These are phyloP conservation scores for Arxiozyma slooffiae DNA, from an alignment of 1,139 yeast genomes.

Conservation along the genomic window DNA sequence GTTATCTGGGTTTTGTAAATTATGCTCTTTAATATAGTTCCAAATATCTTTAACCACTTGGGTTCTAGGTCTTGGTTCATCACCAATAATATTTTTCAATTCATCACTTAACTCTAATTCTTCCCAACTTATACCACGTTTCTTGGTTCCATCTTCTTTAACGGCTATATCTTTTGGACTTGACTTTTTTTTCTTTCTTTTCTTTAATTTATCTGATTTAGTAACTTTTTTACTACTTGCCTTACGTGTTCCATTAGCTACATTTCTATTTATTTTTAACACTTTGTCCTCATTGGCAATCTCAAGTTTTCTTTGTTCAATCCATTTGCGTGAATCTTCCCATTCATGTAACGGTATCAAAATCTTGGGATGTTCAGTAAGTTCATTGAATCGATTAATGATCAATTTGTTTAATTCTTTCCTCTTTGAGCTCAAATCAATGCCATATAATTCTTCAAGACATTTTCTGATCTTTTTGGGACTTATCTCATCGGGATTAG, in stretches of 20 bases:
- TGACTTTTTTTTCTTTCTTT: conserved; percentile 25
- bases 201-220: conserved; percentile 7
- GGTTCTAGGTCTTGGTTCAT: conserved; percentile 48
- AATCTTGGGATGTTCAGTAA: conserved; percentile 30
- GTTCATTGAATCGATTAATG: conserved; percentile 46
- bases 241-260: background rate
- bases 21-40: conserved; percentile 57
- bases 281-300: conserved; percentile 22
- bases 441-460: conserved; percentile 54
- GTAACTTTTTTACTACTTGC: conserved; percentile 2
- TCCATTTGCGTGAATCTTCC: conserved; percentile 7
- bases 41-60: conserved; percentile 65
- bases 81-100: conserved; percentile 40
- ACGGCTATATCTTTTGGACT: background rate
- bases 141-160: conserved; percentile 9
- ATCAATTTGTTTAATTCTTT: conserved; percentile 53
- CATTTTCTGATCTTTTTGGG: conserved; percentile 66
- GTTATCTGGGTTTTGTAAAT: conserved; percentile 62
- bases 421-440: conserved; percentile 46
- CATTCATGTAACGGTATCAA: conserved; percentile 24
- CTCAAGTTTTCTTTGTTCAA: background rate
- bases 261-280: conserved; percentile 14
- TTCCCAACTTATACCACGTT: conserved; percentile 15
- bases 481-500: conserved; percentile 61
- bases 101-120: conserved; percentile 39